Evolutionary conservation across 306 rosid species (phyloP), one percentile per base, ranked within the genome.

Genomic region (Fagus sylvatica): DNA sequence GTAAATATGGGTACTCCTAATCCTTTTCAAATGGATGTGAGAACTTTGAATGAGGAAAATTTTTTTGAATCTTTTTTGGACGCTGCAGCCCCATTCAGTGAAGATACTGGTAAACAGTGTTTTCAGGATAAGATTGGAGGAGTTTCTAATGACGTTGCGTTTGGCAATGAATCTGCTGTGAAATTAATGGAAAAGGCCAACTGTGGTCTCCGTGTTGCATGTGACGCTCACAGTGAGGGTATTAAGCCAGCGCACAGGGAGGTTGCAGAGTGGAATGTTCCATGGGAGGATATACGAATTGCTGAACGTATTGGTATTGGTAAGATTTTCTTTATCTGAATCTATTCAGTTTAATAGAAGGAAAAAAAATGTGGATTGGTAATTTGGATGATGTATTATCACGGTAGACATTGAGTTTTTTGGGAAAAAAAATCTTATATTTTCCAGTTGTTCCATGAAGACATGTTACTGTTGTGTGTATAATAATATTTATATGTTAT

Each of bases 251-350:
- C 86, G 62, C 85, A 87, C 16, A 90, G 97, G 72, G 97, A 93
- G 79, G 88, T 81, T 66, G 75, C 91, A 33, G 96, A 91, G 73
- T 96, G 96, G 96, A 98, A 96, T 89, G 79, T 96, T 74, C 89
- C 87, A 69, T 96, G 99, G 99, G 98, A 93, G 86, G 97, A 96
- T 88, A 97, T 96, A 81, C 86, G 83, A 54, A 84, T 93, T 81
- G 99, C 97, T 53, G 98, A 96, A 84, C 99, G 99, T n/a, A 96
- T 96, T 74, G 99, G 99, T 78, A 96, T 96, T 73, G 99, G 99
- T 96, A 85, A 93, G 97, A 42, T 46, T 19, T 53, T 37, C 5
- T 40, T 2, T 64, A 12, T 41, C 37, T 28, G 76, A 30, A 67
- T 15, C 28, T 79, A 46, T 81, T 62, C 46, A 75, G 46, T 72